A percentile compares a stretch with the other conserved stretches of the same genome.
phyloP scores from a whole-genome alignment of 768 basidiomycete species.

The Grammothele lineata region DNA sequence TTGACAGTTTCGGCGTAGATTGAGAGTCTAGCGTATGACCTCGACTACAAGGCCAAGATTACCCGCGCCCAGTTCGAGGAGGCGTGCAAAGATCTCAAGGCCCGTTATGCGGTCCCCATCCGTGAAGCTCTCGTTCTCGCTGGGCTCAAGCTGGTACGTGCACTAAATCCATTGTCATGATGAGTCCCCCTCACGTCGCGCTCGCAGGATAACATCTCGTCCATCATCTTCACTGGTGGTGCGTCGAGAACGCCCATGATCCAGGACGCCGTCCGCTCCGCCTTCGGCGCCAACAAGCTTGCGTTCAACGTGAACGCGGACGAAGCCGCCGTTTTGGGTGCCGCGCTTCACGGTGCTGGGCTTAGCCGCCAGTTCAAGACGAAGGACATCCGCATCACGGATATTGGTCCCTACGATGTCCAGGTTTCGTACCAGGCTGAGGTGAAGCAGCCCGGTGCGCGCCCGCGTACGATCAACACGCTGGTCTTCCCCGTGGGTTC shows the following conservation, averaged over 20 bases:
- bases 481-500: slow-evolving; percentile 75
- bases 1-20: too few species aligned
- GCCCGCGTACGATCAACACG: slow-evolving; percentile 68
- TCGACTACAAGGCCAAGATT: slow-evolving; percentile 71
- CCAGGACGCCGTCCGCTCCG: slow-evolving; percentile 70
- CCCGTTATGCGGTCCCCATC: slow-evolving; percentile 44
- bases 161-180: not conserved
- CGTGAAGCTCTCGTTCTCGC: slow-evolving; percentile 65
- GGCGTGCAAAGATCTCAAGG: slow-evolving; percentile 61
- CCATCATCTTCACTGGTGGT: slow-evolving; percentile 92
- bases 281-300: slow-evolving; percentile 83
- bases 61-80: slow-evolving; percentile 77
- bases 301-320: slow-evolving; percentile 96
- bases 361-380: slow-evolving; percentile 91
- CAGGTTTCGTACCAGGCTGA: slow-evolving; percentile 76
- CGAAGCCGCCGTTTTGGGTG: slow-evolving; percentile 89
- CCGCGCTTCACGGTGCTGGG: slow-evolving; percentile 87
- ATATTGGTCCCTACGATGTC: slow-evolving; percentile 70
- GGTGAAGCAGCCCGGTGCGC: slow-evolving; percentile 40
- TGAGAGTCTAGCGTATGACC: slow-evolving; percentile 77
- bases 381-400: slow-evolving; percentile 84
- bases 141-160: slow-evolving; percentile 59
- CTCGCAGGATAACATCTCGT: slow-evolving; percentile 71
- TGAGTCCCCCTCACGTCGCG: too few species aligned
- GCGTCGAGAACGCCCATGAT: slow-evolving; percentile 89